Percentiles rank a stretch among this genome's conserved stretches.
Evolutionary conservation across 257 asterid genomes (phyloP).

Genomic region (Primulina tabacum): DNA sequence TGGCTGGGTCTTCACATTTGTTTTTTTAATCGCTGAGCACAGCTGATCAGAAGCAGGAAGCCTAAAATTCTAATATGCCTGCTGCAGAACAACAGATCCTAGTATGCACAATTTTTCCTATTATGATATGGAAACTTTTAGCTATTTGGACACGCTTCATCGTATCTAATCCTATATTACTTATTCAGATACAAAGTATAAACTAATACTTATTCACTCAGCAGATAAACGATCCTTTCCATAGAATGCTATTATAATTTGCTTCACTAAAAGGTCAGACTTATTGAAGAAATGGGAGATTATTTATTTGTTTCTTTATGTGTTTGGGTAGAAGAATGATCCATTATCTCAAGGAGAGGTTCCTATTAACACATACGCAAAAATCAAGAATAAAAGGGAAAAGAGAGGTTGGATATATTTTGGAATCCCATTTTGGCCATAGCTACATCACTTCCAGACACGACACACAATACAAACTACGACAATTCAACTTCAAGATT

Average conservation of each 20-base stretch:
- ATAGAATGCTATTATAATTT: slow-evolving; percentile 16
- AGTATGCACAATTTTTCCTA: slow-evolving; percentile 43
- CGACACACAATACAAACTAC: too few species aligned
- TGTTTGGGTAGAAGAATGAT: not conserved
- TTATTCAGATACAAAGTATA: not conserved
- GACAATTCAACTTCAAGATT: too few species aligned
- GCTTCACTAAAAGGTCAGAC: slow-evolving; percentile 7
- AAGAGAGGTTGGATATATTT: not conserved
- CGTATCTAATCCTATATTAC: slow-evolving; percentile 8
- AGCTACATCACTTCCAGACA: too few species aligned
- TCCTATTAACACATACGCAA: not conserved
- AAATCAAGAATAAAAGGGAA: not conserved
- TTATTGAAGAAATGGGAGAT: slow-evolving; percentile 7
- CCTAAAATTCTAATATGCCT: slow-evolving; percentile 56
- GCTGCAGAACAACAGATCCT: slow-evolving; percentile 96
- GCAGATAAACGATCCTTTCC: slow-evolving; percentile 10
- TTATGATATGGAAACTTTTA: slow-evolving; percentile 14
- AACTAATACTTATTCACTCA: slow-evolving; percentile 9
- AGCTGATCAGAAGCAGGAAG: slow-evolving; percentile 65
- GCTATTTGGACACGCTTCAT: not conserved
- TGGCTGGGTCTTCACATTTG: slow-evolving; percentile 13
- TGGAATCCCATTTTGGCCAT: not conserved
- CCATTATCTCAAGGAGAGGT: too few species aligned
- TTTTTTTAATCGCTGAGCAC: slow-evolving; percentile 35
- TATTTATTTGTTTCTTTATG: too few species aligned